Conservation (phyloP, 225 moss, liverwort and hornwort species). For the Antitrichia curtipendula region DNA sequence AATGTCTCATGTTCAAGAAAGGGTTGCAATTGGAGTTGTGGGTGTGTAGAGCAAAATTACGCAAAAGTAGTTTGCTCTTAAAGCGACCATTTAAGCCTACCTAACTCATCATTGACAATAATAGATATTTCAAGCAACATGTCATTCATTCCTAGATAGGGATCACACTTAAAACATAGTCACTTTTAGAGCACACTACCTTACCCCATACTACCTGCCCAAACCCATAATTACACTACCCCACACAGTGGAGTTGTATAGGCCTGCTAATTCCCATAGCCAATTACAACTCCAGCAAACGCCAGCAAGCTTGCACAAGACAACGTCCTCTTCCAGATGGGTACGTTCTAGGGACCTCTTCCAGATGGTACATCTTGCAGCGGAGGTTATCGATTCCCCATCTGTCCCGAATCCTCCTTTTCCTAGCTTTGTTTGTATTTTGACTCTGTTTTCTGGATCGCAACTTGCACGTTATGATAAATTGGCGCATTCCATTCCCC, state of each 20-base stretch:
- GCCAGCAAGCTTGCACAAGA: neutral
- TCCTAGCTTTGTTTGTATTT: neutral
- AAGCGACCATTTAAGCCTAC: too few relatives aligned
- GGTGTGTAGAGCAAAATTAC: neutral
- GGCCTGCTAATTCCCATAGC: neutral
- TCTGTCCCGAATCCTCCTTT: neutral
- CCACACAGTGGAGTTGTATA: neutral
- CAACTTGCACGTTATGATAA: neutral
- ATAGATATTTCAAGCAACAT: too few relatives aligned
- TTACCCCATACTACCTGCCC: too few relatives aligned
- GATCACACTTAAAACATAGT: too few relatives aligned
- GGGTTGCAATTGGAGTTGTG: rapidly evolving
- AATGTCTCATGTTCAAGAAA: rapidly evolving
- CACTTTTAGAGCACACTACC: too few relatives aligned
- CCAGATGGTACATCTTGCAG: neutral
- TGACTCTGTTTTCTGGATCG: neutral
- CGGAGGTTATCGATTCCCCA: neutral
- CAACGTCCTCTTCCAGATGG: neutral
- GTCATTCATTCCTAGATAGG: too few relatives aligned
- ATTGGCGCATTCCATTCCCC: neutral
- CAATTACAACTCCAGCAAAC: neutral
- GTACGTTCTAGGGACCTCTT: neutral
- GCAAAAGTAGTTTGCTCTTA: too few relatives aligned
- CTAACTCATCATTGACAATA: too few relatives aligned
- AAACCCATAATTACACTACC: too few relatives aligned